These are phyloP conservation scores for Globisporangium irregulare DNA, from an alignment of 352 stramenopile species.

Conservation along the genomic window DNA sequence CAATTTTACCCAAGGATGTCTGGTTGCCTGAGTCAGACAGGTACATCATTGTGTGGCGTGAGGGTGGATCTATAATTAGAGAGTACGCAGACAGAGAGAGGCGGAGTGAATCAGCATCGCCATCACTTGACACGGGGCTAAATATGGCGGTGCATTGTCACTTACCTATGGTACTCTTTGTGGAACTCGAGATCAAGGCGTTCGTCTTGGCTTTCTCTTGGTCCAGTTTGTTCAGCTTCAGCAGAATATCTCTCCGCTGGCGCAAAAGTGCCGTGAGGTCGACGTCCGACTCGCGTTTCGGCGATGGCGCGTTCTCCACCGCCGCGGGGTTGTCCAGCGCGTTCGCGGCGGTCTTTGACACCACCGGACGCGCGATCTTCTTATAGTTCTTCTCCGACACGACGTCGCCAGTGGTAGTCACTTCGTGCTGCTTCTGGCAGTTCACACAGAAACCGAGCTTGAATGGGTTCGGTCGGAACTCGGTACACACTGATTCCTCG, in stretches of 20 bases:
- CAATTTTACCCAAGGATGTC: slow-evolving; percentile 32
- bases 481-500: slow-evolving; percentile 73
- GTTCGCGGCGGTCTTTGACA: slow-evolving; percentile 71
- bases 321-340: slow-evolving; percentile 77
- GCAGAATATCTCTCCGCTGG: slow-evolving; percentile 75
- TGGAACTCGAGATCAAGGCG: slow-evolving; percentile 21
- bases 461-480: slow-evolving; percentile 83
- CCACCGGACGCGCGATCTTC: slow-evolving; percentile 68
- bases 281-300: slow-evolving; percentile 76
- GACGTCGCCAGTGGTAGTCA: slow-evolving; percentile 65
- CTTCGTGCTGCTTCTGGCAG: slow-evolving; percentile 88
- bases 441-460: slow-evolving; percentile 88
- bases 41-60: slow-evolving; percentile 54
- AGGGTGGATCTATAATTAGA: slow-evolving; percentile 23
- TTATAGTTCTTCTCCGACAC: slow-evolving; percentile 78
- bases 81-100: not conserved
- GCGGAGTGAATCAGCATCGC: slow-evolving; percentile 3
- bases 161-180: slow-evolving; percentile 44
- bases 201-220: slow-evolving; percentile 51
- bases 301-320: slow-evolving; percentile 38
- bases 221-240: slow-evolving; percentile 62
- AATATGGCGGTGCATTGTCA: slow-evolving; percentile 11
- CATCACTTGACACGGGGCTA: not conserved
- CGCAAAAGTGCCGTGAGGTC: slow-evolving; percentile 68
- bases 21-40: slow-evolving; percentile 31